phyloP scores from a whole-genome alignment of 306 rosid genomes.

The Carpinus fangiana region DNA sequence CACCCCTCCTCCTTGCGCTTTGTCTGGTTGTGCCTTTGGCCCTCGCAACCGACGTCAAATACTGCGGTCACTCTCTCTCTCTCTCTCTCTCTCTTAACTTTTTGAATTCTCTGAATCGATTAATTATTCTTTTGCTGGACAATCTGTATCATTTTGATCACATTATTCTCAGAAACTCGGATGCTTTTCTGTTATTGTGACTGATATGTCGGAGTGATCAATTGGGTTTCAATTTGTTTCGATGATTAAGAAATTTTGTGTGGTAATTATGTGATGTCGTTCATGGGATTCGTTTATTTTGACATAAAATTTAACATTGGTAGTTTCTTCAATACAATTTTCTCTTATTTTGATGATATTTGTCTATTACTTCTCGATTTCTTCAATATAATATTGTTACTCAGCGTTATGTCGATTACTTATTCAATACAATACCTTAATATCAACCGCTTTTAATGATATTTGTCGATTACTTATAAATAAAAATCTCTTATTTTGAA shows the following conservation, averaged over 20 bases:
- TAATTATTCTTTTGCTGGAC: background rate
- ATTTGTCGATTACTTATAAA: too few relatives aligned
- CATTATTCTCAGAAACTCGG: background rate
- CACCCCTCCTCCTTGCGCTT: constrained; percentile 29
- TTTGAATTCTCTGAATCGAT: background rate
- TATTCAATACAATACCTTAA: too few relatives aligned
- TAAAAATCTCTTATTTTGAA: too few relatives aligned
- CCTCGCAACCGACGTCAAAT: constrained; percentile 49
- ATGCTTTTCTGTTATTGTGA: background rate
- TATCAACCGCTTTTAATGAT: too few relatives aligned
- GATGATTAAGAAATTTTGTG: background rate
- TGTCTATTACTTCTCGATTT: too few relatives aligned
- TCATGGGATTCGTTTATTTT: background rate
- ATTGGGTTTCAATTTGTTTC: background rate
- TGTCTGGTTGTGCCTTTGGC: constrained; percentile 37
- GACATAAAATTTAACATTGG: background rate
- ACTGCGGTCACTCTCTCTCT: constrained; percentile 49
- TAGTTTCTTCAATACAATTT: too few relatives aligned
- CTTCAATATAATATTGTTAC: too few relatives aligned
- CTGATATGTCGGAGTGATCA: background rate
- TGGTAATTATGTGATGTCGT: background rate
- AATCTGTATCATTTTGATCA: background rate
- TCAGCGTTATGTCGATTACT: too few relatives aligned
- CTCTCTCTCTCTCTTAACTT: background rate
- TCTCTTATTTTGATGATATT: too few relatives aligned